phyloP scores from a whole-genome alignment of 1,139 yeast genomes.

The Suhomyces bribrorum region DNA sequence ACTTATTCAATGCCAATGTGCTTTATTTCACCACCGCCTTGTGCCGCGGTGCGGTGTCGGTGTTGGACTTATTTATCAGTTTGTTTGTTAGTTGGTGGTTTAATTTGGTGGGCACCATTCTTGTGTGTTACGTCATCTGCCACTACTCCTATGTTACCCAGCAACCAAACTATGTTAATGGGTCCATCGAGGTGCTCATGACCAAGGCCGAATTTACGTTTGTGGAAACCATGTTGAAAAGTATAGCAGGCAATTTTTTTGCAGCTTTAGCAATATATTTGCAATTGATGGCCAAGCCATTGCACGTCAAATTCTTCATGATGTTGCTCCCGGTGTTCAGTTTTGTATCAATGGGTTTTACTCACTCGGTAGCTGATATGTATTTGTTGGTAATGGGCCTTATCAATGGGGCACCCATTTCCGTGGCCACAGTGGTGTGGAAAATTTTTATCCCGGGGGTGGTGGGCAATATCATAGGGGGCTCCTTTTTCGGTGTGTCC shows the following conservation, averaged over 20 bases:
- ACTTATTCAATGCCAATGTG: constrained; percentile 70
- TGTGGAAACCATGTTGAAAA: constrained; percentile 61
- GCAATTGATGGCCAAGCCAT: constrained; percentile 74
- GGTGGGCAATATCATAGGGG: constrained; percentile 73
- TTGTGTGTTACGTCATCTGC: constrained; percentile 65
- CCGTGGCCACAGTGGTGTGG: constrained; percentile 71
- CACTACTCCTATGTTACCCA: constrained; percentile 52
- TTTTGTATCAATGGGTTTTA: constrained; percentile 71
- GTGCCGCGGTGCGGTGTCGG: constrained; percentile 65
- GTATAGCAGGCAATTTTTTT: constrained; percentile 73
- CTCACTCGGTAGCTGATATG: constrained; percentile 85
- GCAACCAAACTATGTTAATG: constrained; percentile 40
- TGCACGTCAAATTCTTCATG: constrained; percentile 73
- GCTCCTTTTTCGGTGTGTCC: constrained; percentile 59
- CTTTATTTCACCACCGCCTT: constrained; percentile 68
- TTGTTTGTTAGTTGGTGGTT: constrained; percentile 71
- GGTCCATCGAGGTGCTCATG: constrained; percentile 49
- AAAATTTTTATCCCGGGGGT: constrained; percentile 66
- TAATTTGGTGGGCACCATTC: constrained; percentile 62
- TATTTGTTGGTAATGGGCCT: constrained; percentile 62
- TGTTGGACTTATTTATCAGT: constrained; percentile 61
- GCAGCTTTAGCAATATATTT: constrained; percentile 74
- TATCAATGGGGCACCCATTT: constrained; percentile 60
- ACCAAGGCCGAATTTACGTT: constrained; percentile 51
- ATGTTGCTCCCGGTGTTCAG: constrained; percentile 69